Evolutionary conservation across 108 stramenopile genomes (phyloP).

Genomic region (Asterionellopsis glacialis): DNA sequence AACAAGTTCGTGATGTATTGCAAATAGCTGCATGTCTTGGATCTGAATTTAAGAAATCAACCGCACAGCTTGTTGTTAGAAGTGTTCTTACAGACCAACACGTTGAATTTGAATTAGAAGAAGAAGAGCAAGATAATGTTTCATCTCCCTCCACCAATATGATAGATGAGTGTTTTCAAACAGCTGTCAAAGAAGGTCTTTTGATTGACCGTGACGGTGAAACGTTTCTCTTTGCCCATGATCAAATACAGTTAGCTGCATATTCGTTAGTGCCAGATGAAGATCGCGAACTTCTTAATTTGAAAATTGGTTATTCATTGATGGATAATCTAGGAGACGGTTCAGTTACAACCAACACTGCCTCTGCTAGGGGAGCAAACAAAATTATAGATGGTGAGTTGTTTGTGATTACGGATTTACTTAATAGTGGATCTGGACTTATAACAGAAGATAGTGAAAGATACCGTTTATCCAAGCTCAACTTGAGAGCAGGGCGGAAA

Average conservation of each 20-base stretch:
- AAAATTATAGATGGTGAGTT: no score
- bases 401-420: no score
- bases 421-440: no score
- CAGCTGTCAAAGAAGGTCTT: neutral
- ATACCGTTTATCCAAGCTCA: no score
- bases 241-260: slow-evolving; percentile 27
- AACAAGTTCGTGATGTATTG: neutral
- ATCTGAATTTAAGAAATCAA: slow-evolving; percentile 1
- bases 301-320: neutral
- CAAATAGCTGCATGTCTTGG: slow-evolving; percentile 18
- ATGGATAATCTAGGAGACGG: neutral
- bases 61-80: neutral
- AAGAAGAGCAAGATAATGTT: neutral
- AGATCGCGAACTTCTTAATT: neutral
- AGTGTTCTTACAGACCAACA: no score
- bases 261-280: slow-evolving; percentile 5
- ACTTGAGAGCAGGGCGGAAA: no score
- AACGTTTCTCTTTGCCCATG: slow-evolving; percentile 16
- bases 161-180: neutral
- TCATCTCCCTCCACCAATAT: neutral
- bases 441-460: no score
- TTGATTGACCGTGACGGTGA: neutral
- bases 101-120: neutral
- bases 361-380: no score
- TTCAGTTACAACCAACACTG: no score